phyloP scores from a whole-genome alignment of 2,329 filamentous ascomycete species.

The Clonostachys sp. region DNA sequence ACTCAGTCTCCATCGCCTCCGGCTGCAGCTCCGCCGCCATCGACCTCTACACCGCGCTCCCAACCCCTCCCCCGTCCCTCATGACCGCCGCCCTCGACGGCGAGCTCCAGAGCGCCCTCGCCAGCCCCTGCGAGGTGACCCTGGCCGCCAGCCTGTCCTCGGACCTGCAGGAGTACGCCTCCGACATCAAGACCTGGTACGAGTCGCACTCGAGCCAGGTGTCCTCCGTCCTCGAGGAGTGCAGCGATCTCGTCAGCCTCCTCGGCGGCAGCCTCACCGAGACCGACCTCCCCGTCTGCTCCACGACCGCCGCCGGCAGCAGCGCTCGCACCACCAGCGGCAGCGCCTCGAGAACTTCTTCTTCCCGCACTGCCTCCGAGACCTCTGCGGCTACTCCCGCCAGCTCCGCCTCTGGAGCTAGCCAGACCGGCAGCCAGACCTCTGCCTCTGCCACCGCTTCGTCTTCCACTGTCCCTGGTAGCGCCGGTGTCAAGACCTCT shows the following conservation, averaged over 20 bases:
- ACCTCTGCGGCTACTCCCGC: background rate
- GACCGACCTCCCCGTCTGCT: slow-evolving; percentile 12
- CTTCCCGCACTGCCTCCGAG: background rate
- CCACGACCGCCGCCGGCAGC: slow-evolving; percentile 2
- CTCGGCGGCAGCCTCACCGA: slow-evolving; percentile 2
- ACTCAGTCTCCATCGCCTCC: slow-evolving; percentile 18
- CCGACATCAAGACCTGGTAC: slow-evolving; percentile 21
- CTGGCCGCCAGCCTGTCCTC: slow-evolving; percentile 20
- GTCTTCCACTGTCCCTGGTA: background rate
- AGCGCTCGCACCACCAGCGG: background rate
- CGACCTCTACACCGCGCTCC: slow-evolving; percentile 14
- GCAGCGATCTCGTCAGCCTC: slow-evolving; percentile 13
- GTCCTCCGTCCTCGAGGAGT: slow-evolving; percentile 14
- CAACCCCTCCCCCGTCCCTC: slow-evolving; percentile 22
- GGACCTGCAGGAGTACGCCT: slow-evolving; percentile 23
- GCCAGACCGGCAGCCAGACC: background rate
- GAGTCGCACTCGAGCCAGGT: slow-evolving; percentile 15
- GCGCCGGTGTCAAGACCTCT: background rate
- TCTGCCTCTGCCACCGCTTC: background rate
- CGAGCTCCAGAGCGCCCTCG: slow-evolving; percentile 15
- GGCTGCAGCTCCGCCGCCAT: slow-evolving; percentile 15
- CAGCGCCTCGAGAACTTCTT: background rate
- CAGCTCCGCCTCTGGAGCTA: background rate
- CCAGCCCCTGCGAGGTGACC: slow-evolving; percentile 21
- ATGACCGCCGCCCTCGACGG: slow-evolving; percentile 8